Evolutionary conservation across 73 alveolate genomes (phyloP).

Genomic region (Paramecium pentaurelia): DNA sequence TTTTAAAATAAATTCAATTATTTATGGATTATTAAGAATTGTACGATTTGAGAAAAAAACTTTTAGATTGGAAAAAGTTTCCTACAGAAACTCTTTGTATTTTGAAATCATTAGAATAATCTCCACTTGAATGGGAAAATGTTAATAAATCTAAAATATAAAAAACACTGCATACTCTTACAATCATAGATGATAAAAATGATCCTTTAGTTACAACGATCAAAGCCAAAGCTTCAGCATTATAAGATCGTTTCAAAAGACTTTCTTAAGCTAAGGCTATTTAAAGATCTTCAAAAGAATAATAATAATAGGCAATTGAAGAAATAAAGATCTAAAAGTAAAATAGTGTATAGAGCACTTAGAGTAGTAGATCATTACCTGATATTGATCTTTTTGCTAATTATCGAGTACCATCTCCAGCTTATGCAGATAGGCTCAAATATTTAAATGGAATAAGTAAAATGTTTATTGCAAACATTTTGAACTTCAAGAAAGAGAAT

Average conservation of each 20-base stretch:
- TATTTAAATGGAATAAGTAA: neutral
- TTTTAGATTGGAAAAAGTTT: neutral
- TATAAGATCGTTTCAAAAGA: neutral
- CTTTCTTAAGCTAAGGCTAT: neutral
- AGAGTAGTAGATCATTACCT: neutral
- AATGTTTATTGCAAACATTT: neutral
- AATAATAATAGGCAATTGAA: neutral
- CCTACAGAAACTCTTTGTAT: neutral
- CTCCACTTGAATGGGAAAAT: neutral
- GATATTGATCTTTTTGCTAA: neutral
- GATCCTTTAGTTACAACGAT: neutral
- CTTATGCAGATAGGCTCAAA: constrained; percentile 16
- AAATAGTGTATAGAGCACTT: neutral
- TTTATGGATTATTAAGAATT: constrained; percentile 33
- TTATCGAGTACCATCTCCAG: neutral
- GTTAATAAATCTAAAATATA: neutral
- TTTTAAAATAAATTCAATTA: neutral
- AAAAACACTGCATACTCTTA: neutral
- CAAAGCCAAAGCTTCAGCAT: neutral
- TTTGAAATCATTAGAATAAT: neutral
- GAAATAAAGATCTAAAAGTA: neutral
- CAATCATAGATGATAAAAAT: neutral
- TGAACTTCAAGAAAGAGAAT: neutral
- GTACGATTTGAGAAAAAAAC: constrained; percentile 8
- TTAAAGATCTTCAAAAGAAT: neutral